Evolutionary conservation across 176 grass and related monocot species (phyloP), one percentile per base, ranked within the genome.

Genomic region (Bonia amplexicaulis): DNA sequence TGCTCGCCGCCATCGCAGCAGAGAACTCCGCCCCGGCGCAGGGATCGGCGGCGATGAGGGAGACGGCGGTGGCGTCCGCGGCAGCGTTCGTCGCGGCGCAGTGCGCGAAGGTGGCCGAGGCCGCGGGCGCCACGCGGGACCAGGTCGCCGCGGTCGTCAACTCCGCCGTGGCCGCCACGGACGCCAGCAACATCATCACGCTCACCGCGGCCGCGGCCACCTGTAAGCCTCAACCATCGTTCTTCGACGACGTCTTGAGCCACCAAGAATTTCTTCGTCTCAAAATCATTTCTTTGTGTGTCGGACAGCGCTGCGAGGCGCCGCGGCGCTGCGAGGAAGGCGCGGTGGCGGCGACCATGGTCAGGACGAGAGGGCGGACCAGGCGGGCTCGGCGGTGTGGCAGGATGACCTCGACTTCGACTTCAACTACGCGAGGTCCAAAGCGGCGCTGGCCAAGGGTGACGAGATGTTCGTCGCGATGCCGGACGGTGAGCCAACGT

Each of bases 131-230:
- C 46, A 94, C 94, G 52, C 88, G 82, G 54, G 90, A 91, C 23
- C 91, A 99, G 87, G 58, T 99, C 65, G 74, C 86, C 12, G 91
- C 90, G 0, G 91, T 90, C 15, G 87, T 99, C 42, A 82, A 84
- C 78, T 85, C 90, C 69, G 93, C 96, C 47, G 79, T 84, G 53
- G 88, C 93, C 15, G 74, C 93, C 19, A 99, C 87, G 6, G 93
- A 99, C 81, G 91, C 93, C 45, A 89, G 87, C 73, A 91, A 90
- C 81, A 91, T 99, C 71, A 86, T 99, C 75, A 99, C 96, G 58
- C 93, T 99, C 85, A 96, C 96, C 37, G 96, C 96, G 16, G 96
- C 91, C 51, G 93, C 96, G 55, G 93, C 93, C 61, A 96, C 96
- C 23, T 94, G 96, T 99, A 94, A 16, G 88, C 3, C 39, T 29